Base-by-base conservation (phyloP, 2,329 filamentous ascomycete species). In the Lojkania enalia region DNA sequence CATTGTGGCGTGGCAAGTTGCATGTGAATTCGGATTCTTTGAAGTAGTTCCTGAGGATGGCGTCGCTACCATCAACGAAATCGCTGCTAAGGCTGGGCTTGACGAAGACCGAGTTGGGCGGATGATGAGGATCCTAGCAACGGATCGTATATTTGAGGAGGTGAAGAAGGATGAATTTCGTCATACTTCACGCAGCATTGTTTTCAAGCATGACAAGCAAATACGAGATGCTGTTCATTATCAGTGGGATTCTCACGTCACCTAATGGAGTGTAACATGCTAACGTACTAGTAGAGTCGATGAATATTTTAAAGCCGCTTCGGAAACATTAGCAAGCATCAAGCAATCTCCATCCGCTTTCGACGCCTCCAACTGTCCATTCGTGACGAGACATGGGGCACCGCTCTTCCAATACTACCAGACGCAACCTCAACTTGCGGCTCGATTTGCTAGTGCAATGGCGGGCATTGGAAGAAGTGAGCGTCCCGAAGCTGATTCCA, bases 141-240 rank as follows among this genome's bases (percentile, higher is more conserved):
- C 60, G 2, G 51, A 50, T 12, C 54, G 55, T 20, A 48, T 58
- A 20, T 62, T 63, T 33, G 23, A 55, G 23, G 54, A 63, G 42
- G 48, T 49, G 6, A n/a, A 42, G 20, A 20, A 4, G 13, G 44
- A 37, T n/a, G 31, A n/a, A 14, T 51, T 48, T 20, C 30, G 42
- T 9, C 48, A 51, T 20, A 48, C 18, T 32, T 37, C 2, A 16
- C 20, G 13, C 38, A 35, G 20, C 13, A 19, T 1, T 35, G 46
- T 33, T 16, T 43, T 27, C n/a, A 9, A 9, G 23, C 33, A 20
- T 12, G n/a, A 27, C n/a, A 7, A n/a, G 31, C 15, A 33, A 15
- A 33, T 33, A 7, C 23, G 23, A n/a, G 23, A 27, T 27, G 23
- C 23, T 7, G 23, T 27, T 7, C 23, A 27, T 27, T 27, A 27